Percentiles rank a stretch among this genome's conserved stretches.
Conservation (phyloP, 805 yeast genomes). For the Candida nitratophila region DNA sequence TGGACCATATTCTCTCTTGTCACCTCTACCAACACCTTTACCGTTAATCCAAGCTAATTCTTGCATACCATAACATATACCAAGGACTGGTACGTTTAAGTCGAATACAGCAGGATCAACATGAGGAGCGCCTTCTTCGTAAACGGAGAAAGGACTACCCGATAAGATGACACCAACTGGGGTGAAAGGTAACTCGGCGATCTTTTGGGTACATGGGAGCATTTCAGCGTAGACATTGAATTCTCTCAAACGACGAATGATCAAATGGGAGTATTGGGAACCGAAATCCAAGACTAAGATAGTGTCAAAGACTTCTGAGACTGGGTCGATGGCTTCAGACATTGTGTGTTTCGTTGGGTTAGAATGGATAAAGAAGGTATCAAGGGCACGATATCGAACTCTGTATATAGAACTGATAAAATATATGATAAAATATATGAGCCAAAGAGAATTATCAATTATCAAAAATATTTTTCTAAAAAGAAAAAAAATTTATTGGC, state of each 20-base stretch:
- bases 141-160: slow-evolving; percentile 97
- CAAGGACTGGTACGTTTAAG: slow-evolving; percentile 87
- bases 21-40: slow-evolving; percentile 90
- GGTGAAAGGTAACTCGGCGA: slow-evolving; percentile 83
- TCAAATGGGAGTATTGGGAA: slow-evolving; percentile 94
- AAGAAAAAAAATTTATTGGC: no score
- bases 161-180: slow-evolving; percentile 95
- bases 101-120: slow-evolving; percentile 92
- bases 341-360: background rate
- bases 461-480: no score
- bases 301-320: slow-evolving; percentile 89
- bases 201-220: slow-evolving; percentile 99
- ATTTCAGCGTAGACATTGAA: slow-evolving; percentile 97
- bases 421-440: no score
- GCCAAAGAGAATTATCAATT: no score
- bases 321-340: slow-evolving; percentile 37
- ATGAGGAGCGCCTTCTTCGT: slow-evolving; percentile 93
- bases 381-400: no score
- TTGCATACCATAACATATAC: slow-evolving; percentile 99
- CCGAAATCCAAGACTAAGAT: slow-evolving; percentile 96
- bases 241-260: slow-evolving; percentile 96
- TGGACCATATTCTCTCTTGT: slow-evolving; percentile 97
- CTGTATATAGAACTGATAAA: no score
- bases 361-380: no score
- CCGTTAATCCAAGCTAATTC: slow-evolving; percentile 98